These are phyloP conservation scores for Metschnikowia vanudenii DNA, from an alignment of 805 yeast species.

Conservation along the genomic window DNA sequence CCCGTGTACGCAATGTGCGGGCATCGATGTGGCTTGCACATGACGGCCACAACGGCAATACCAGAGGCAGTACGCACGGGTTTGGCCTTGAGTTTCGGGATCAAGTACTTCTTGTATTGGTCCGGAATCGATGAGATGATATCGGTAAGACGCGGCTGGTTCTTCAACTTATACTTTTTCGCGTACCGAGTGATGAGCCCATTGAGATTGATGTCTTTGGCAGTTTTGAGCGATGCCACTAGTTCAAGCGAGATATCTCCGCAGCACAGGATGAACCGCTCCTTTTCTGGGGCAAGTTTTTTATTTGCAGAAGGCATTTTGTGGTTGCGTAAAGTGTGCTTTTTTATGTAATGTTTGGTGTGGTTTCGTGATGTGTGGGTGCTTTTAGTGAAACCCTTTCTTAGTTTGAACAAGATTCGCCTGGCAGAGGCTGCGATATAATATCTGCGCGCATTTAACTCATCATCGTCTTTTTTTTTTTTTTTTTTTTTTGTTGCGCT, in stretches of 20 bases:
- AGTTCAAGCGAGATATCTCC: conserved; percentile 87
- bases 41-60: conserved; percentile 97
- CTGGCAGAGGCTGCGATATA: too few species aligned
- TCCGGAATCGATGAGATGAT: conserved; percentile 94
- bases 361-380: too few species aligned
- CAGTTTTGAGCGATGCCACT: conserved; percentile 69
- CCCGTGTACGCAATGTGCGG: conserved; percentile 99
- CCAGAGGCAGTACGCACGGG: conserved; percentile 99
- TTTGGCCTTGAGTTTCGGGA: conserved; percentile 95
- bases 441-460: too few species aligned
- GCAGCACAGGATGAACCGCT: conserved; percentile 88
- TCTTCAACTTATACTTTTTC: conserved; percentile 85
- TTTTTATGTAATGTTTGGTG: too few species aligned
- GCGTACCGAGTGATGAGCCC: conserved; percentile 84
- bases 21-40: conserved; percentile 99
- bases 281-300: conserved; percentile 85
- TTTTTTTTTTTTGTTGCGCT: not conserved
- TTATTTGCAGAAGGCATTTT: conserved; percentile 37
- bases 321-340: too few species aligned
- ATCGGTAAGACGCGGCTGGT: conserved; percentile 93
- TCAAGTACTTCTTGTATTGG: conserved; percentile 84
- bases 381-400: too few species aligned
- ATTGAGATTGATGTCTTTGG: conserved; percentile 82
- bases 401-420: too few species aligned
- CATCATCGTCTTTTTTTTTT: too few species aligned